phyloP scores from a whole-genome alignment of 805 yeast species.

The Blastobotrys americana region DNA sequence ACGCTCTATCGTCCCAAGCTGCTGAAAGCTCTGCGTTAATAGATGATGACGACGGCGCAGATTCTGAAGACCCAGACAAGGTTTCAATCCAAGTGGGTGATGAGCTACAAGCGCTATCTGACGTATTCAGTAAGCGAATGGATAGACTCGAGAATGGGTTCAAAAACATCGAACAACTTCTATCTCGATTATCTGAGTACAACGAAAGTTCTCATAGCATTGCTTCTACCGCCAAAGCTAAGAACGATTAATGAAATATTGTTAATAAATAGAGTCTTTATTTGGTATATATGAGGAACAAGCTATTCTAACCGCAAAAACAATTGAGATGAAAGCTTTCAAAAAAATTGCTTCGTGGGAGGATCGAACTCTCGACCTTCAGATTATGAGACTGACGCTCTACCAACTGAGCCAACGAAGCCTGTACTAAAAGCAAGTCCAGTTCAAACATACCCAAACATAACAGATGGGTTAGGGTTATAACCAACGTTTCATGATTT shows the following conservation, averaged over 20 bases:
- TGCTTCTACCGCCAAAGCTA: conserved; percentile 1
- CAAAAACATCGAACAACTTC: conserved; percentile 9
- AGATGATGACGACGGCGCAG: conserved; percentile 1
- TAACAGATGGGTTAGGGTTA: too few species aligned
- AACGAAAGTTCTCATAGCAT: neutral
- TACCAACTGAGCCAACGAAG: conserved; percentile 21
- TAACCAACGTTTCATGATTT: too few species aligned
- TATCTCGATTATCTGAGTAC: neutral
- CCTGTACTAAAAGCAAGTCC: conserved; percentile 1
- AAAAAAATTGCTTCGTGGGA: conserved; percentile 25
- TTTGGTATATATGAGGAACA: too few species aligned
- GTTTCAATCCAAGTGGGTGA: conserved; percentile 2
- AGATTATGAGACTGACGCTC: conserved; percentile 26
- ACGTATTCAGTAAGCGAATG: conserved; percentile 6
- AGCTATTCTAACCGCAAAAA: too few species aligned
- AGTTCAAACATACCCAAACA: too few species aligned
- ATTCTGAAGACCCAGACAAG: neutral
- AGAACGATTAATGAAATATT: too few species aligned
- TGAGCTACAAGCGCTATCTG: conserved; percentile 5
- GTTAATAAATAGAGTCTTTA: too few species aligned
- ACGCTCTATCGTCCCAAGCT: neutral
- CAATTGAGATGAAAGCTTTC: neutral
- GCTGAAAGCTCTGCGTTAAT: neutral
- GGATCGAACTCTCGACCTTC: conserved; percentile 28
- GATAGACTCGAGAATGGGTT: conserved; percentile 12